phyloP scores from a whole-genome alignment of 345 rosid genomes.

The Euphorbia pulcherrima region DNA sequence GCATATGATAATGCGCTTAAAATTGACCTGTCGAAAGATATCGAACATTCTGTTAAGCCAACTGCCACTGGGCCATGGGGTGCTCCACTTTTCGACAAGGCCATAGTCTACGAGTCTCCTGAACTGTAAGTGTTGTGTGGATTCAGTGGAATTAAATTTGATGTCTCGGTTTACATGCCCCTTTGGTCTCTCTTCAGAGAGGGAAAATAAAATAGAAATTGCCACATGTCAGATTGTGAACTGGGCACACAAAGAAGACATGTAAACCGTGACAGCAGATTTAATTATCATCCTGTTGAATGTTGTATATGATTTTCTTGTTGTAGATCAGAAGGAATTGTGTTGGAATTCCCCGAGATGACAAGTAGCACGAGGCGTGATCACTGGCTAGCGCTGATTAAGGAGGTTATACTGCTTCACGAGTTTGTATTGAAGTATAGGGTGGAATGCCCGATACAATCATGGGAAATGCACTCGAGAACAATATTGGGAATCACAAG shows the following conservation, averaged over 20 bases:
- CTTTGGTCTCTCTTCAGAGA: no score
- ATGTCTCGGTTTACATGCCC: no score
- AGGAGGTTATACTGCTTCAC: slow-evolving; percentile 71
- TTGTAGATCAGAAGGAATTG: slow-evolving; percentile 64
- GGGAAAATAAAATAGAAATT: no score
- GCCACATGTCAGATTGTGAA: no score
- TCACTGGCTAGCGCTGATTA: slow-evolving; percentile 74
- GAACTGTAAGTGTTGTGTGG: slow-evolving; percentile 55
- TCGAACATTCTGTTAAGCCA: slow-evolving; percentile 47
- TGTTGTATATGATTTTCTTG: neutral
- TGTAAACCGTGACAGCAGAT: no score
- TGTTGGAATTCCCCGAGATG: slow-evolving; percentile 90
- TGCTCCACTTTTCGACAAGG: slow-evolving; percentile 93
- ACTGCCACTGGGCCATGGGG: slow-evolving; percentile 95
- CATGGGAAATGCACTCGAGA: slow-evolving; percentile 81
- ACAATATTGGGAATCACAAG: slow-evolving; percentile 72
- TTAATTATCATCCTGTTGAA: neutral
- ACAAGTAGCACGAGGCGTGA: slow-evolving; percentile 93
- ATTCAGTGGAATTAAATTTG: no score
- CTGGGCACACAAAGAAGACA: no score
- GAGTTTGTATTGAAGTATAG: slow-evolving; percentile 49
- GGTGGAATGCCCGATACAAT: slow-evolving; percentile 45
- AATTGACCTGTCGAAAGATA: slow-evolving; percentile 64
- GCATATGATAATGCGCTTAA: slow-evolving; percentile 76
- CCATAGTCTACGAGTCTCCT: slow-evolving; percentile 62